These are phyloP conservation scores for Candida sp. DNA, from an alignment of 1,139 yeast species.

Conservation along the genomic window DNA sequence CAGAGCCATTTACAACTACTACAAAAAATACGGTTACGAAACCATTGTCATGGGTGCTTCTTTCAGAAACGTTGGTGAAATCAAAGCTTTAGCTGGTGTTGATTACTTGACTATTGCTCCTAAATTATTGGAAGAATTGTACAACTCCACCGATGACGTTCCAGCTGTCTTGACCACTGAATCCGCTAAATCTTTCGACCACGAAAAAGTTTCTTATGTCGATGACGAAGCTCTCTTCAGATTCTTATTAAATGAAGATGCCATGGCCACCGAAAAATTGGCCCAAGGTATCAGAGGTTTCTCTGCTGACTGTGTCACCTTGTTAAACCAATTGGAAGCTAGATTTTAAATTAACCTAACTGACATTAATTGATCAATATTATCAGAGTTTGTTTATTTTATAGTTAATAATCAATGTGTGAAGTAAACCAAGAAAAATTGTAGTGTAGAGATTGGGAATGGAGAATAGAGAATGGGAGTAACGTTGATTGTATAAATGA, in stretches of 20 bases:
- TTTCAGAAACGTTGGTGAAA: constrained; percentile 97
- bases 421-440: too few species aligned
- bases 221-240: constrained; percentile 91
- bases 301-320: constrained; percentile 90
- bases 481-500: too few species aligned
- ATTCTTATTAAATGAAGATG: constrained; percentile 90
- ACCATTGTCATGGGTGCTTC: constrained; percentile 99
- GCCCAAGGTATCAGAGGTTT: constrained; percentile 97
- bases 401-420: too few species aligned
- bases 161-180: constrained; percentile 77
- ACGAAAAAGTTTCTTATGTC: constrained; percentile 74
- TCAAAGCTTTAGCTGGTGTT: constrained; percentile 95
- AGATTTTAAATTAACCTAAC: constrained; percentile 43
- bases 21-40: constrained; percentile 94
- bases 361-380: too few species aligned
- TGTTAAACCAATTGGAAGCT: constrained; percentile 73
- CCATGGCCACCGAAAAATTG: constrained; percentile 98
- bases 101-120: constrained; percentile 98
- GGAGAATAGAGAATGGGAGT: too few species aligned
- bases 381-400: background rate
- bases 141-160: constrained; percentile 68
- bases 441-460: too few species aligned
- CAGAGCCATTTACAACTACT: constrained; percentile 87
- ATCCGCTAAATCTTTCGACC: constrained; percentile 46
- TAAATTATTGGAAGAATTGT: constrained; percentile 85